A percentile compares a stretch with the other conserved stretches of the same genome.
Conservation (phyloP, 768 basidiomycete genomes). For the Cystofilobasidium capitatum region DNA sequence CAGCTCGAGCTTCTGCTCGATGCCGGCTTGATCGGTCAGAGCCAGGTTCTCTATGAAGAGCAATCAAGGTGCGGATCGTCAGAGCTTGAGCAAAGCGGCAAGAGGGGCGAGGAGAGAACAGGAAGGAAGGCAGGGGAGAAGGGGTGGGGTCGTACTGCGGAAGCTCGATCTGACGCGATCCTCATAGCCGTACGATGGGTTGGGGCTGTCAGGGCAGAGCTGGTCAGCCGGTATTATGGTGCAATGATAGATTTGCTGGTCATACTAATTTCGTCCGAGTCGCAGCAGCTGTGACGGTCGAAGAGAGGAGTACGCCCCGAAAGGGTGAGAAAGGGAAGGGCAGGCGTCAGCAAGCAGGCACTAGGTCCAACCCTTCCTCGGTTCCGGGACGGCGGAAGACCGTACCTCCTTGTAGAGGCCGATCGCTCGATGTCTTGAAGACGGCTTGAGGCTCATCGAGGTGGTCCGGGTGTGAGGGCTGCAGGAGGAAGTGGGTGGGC, state of each 20-base stretch:
- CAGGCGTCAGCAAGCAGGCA: background rate
- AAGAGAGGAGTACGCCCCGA: too few relatives aligned
- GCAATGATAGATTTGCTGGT: too few relatives aligned
- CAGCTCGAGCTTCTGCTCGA: background rate
- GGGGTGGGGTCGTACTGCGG: background rate
- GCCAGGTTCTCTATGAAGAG: background rate
- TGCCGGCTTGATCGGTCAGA: background rate
- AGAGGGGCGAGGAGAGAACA: background rate
- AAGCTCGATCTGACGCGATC: background rate
- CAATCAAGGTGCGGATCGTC: background rate
- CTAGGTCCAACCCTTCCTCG: too few relatives aligned
- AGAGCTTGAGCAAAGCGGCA: too few relatives aligned
- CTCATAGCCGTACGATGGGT: constrained; percentile 1
- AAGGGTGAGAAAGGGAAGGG: background rate
- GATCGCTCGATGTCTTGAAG: background rate
- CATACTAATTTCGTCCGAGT: background rate
- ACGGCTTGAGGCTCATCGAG: too few relatives aligned
- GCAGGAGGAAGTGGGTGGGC: too few relatives aligned
- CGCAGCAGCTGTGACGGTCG: background rate
- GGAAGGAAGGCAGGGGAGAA: background rate
- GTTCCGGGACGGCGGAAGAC: background rate
- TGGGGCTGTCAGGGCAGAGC: background rate
- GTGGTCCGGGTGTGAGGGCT: too few relatives aligned
- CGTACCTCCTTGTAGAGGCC: constrained; percentile 5
- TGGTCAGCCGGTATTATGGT: background rate